Conservation (phyloP, 345 rosid genomes). For the Hibiscus mutabilis region DNA sequence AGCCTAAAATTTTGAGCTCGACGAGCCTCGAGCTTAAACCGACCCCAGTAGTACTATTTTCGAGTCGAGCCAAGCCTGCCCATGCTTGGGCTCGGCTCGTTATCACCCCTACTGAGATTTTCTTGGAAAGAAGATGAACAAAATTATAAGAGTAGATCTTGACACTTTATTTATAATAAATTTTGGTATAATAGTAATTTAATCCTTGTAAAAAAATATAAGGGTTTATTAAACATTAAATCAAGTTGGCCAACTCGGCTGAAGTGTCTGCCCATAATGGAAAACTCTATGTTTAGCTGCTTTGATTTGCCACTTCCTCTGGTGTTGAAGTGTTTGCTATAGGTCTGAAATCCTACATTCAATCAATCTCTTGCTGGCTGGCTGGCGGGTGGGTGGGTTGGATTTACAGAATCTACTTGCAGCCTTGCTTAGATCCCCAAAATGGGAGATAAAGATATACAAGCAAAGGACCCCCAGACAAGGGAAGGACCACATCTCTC, state of each 20-base stretch:
- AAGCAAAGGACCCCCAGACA: neutral
- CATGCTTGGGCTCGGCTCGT: no score
- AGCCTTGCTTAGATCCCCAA: neutral
- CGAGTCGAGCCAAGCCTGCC: no score
- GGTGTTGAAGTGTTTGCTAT: neutral
- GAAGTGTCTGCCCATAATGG: constrained; percentile 15
- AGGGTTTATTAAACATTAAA: no score
- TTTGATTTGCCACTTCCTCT: neutral
- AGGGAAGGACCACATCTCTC: constrained; percentile 14
- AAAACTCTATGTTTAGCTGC: neutral
- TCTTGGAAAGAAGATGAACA: no score
- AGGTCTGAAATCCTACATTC: neutral
- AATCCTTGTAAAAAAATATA: no score
- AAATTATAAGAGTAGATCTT: no score
- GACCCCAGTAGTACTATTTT: no score
- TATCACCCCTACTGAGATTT: no score
- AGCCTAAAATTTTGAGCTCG: no score
- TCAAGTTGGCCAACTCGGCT: constrained; percentile 15
- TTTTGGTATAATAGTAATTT: no score
- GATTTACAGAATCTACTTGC: constrained; percentile 7
- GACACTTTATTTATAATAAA: no score
- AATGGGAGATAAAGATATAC: neutral
- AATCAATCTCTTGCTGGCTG: constrained; percentile 12
- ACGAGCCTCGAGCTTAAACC: no score
- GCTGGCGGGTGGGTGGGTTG: neutral